Base-by-base conservation (phyloP, 228 moss, liverwort and hornwort species). In the Sphagnum magellanicum region DNA sequence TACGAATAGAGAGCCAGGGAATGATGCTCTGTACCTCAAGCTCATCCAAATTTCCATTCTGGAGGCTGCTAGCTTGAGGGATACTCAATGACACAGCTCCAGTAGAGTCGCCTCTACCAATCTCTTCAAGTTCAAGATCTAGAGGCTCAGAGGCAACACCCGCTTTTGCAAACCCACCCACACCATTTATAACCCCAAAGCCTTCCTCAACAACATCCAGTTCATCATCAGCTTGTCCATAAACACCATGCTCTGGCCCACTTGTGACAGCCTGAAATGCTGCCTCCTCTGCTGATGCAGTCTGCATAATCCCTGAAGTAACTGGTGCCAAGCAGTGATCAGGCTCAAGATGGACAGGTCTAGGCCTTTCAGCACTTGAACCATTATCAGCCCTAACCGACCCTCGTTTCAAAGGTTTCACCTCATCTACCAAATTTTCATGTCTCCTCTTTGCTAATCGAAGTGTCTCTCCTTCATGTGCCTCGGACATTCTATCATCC, bases 31-130 rank as follows among this genome's bases (percentile, higher is more conserved):
- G 81, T 67, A 84, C 84, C 84, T 85, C 84, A 76, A 85, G 71
- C 79, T 85, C 84, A 67, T 85, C 84, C 76, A 71, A 75, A 61
- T 74, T 85, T 49, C 84, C 84, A 74, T 81, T 81, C 13, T 77
- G 81, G 63, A 78, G 79, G 49, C 64, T 64, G 64, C 64, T 64
- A 72, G 71, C 73, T 48, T 76, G 49, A 65, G 71, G 78, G 13
- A 75, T 60, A 68, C 63, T 78, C 50, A 76, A 68, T n/a, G 76
- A 68, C 50, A 78, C 51, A 69, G 71, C 71, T 63, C 81, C 78
- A 6, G 67, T 46, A 49, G 78, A 64, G 50, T 50, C 75, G 69
- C 79, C 84, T 79, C 84, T 85, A 32, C 81, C 78, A 74, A 63
- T 78, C 53, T 81, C 81, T 47, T 81, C 81, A 53, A 85, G 68